These are phyloP conservation scores for Verticillium zaregamsianum DNA, from an alignment of 2,329 filamentous ascomycete genomes.

Conservation along the genomic window DNA sequence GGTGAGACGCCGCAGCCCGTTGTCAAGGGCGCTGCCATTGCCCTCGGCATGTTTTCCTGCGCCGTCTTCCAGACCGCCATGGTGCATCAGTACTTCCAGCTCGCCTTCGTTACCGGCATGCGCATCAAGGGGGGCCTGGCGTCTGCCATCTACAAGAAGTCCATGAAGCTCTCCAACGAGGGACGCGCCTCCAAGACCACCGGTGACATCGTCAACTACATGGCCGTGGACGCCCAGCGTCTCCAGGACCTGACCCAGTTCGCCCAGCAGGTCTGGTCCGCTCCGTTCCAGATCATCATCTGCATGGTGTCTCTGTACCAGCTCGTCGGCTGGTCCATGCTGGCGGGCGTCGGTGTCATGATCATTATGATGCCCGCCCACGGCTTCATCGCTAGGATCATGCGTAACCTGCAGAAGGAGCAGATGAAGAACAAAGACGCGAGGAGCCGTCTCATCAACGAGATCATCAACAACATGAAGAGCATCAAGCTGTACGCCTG, in stretches of 20 bases:
- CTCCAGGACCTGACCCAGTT: constrained; percentile 94
- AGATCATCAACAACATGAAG: constrained; percentile 99
- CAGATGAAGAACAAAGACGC: constrained; percentile 99
- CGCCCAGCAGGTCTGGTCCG: constrained; percentile 92
- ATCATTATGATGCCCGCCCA: constrained; percentile 96
- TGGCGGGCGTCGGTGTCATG: constrained; percentile 93
- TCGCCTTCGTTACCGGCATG: constrained; percentile 94
- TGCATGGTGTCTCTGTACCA: constrained; percentile 97
- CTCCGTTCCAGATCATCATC: constrained; percentile 90
- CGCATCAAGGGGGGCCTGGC: constrained; percentile 88
- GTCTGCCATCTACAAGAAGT: constrained; percentile 89
- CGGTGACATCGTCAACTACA: constrained; percentile 98
- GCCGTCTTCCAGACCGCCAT: constrained; percentile 83
- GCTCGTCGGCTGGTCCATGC: constrained; percentile 91
- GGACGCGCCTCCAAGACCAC: constrained; percentile 85
- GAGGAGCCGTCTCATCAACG: constrained; percentile 87
- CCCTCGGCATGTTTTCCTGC: constrained; percentile 85
- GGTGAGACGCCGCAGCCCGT: constrained; percentile 66
- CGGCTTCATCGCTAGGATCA: constrained; percentile 82
- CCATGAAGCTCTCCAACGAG: constrained; percentile 86
- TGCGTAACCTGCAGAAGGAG: constrained; percentile 90
- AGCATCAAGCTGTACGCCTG: constrained; percentile 98
- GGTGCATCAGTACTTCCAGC: constrained; percentile 97
- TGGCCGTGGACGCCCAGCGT: constrained; percentile 96
- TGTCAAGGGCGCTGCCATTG: constrained; percentile 81